phyloP scores from a whole-genome alignment of 2,329 filamentous ascomycete genomes.

The Alternaria ventricosa region DNA sequence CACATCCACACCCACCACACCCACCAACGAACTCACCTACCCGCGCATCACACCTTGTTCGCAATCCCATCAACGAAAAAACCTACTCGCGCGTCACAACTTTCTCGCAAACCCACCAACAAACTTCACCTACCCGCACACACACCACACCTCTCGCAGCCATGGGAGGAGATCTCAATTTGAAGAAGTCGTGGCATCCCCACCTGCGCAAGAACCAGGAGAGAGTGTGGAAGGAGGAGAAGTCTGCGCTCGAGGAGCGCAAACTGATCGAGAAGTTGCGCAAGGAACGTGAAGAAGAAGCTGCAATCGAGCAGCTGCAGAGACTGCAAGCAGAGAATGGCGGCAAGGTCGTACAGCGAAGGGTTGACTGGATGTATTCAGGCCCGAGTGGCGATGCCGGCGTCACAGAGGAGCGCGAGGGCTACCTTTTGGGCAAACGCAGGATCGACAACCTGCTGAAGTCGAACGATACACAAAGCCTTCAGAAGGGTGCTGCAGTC shows the following conservation, averaged over 20 bases:
- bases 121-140: background rate
- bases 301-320: conserved; percentile 89
- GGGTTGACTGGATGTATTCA: conserved; percentile 98
- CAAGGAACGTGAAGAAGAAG: conserved; percentile 93
- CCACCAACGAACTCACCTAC: background rate
- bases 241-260: conserved; percentile 90
- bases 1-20: background rate
- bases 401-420: conserved; percentile 83
- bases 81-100: background rate
- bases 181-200: conserved; percentile 91
- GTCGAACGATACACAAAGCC: conserved; percentile 70
- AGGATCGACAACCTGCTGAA: conserved; percentile 87
- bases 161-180: conserved; percentile 94
- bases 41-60: background rate
- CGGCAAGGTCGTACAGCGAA: conserved; percentile 77
- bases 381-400: conserved; percentile 76
- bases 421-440: conserved; percentile 89
- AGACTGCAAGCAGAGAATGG: conserved; percentile 82
- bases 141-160: conserved; percentile 47
- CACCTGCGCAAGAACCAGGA: conserved; percentile 88
- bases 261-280: conserved; percentile 91
- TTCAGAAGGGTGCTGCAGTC: conserved; percentile 69
- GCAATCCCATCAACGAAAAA: background rate
- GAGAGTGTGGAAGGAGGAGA: conserved; percentile 88
- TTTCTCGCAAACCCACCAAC: background rate